These are phyloP conservation scores for Nigrospora oryzae DNA, from an alignment of 2,329 filamentous ascomycete species.

Conservation along the genomic window DNA sequence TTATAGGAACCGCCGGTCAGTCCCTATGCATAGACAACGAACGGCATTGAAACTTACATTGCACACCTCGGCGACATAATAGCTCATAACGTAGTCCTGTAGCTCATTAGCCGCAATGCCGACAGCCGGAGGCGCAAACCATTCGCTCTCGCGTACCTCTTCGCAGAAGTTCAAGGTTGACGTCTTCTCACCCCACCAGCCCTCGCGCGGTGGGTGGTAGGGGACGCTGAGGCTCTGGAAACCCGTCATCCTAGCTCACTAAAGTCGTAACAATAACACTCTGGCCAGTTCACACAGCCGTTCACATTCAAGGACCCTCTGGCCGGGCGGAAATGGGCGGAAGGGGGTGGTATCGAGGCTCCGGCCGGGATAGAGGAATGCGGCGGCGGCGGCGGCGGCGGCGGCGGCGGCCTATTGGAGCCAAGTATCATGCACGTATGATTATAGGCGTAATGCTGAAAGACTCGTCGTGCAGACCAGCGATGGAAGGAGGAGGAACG, in stretches of 20 bases:
- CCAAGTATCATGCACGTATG: too few species aligned
- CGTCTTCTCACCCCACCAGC: slow-evolving; percentile 63
- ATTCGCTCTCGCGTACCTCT: slow-evolving; percentile 41
- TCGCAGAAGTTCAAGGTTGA: slow-evolving; percentile 74
- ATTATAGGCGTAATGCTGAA: too few species aligned
- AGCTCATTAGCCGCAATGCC: too few species aligned
- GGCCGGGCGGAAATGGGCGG: too few species aligned
- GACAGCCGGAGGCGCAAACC: too few species aligned
- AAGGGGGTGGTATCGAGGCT: too few species aligned
- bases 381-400: too few species aligned
- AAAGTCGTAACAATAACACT: background rate
- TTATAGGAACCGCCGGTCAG: slow-evolving; percentile 27
- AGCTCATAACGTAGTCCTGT: slow-evolving; percentile 59
- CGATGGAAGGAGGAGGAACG: too few species aligned
- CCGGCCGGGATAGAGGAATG: too few species aligned
- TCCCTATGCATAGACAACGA: background rate
- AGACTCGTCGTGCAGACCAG: too few species aligned
- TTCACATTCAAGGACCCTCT: background rate
- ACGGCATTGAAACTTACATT: slow-evolving; percentile 33
- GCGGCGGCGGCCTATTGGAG: too few species aligned
- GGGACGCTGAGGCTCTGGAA: slow-evolving; percentile 15
- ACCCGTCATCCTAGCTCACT: background rate
- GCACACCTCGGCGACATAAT: slow-evolving; percentile 69
- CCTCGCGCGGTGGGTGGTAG: slow-evolving; percentile 25
- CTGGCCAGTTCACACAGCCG: background rate